These are phyloP conservation scores for Lasiodiplodia citricola DNA, from an alignment of 2,329 filamentous ascomycete species.

Conservation along the genomic window DNA sequence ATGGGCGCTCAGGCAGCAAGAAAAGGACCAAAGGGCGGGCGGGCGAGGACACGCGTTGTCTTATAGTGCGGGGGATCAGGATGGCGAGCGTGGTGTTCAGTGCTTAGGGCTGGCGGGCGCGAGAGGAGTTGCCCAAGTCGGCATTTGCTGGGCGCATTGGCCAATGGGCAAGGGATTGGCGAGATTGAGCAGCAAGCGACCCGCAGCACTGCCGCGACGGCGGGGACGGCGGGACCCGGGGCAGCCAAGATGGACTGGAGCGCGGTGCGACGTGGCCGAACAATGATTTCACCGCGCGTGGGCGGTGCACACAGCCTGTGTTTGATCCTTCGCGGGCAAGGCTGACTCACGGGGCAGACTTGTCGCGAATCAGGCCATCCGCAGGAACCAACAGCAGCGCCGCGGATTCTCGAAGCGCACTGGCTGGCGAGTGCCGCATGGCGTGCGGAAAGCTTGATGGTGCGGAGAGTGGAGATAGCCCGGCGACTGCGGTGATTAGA, in stretches of 20 bases:
- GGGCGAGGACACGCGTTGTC: conserved; percentile 6
- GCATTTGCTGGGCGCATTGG: conserved; percentile 12
- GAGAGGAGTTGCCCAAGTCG: background rate
- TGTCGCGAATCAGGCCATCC: conserved; percentile 5
- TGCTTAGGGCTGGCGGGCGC: background rate
- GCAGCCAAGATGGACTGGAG: background rate
- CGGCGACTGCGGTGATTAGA: conserved; percentile 15
- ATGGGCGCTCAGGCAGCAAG: background rate
- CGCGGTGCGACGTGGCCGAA: background rate
- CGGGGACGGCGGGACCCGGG: background rate
- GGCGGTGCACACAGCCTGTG: conserved; percentile 5
- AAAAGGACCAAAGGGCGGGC: background rate
- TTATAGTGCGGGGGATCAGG: background rate
- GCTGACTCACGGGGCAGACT: conserved; percentile 28
- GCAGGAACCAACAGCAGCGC: background rate
- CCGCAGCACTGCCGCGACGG: background rate
- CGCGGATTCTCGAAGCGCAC: background rate
- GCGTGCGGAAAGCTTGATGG: background rate
- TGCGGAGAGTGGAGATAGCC: background rate
- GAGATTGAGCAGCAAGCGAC: background rate
- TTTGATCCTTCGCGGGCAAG: conserved; percentile 13
- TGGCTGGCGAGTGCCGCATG: conserved; percentile 1
- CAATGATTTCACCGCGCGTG: background rate
- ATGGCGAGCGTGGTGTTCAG: background rate
- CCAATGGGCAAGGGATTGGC: background rate